These are phyloP conservation scores for Xylaria arbuscula DNA, from an alignment of 2,329 filamentous ascomycete species.

Conservation along the genomic window DNA sequence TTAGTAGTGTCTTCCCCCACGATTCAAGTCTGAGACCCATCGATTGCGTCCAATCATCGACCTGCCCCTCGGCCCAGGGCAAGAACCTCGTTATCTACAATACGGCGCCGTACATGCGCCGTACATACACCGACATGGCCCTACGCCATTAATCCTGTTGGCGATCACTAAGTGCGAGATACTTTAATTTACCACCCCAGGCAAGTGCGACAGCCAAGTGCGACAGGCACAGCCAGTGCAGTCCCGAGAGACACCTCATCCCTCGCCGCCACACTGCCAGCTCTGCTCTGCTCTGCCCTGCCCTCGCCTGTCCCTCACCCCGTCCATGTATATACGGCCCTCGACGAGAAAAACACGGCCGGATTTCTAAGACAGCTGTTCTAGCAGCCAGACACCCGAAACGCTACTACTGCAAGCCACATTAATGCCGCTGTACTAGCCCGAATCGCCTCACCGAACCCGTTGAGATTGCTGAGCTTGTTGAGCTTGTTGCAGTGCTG, in stretches of 20 bases:
- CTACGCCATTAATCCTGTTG: constrained; percentile 12
- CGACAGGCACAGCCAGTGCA: too few species aligned
- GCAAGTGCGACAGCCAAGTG: neutral
- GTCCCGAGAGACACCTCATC: neutral
- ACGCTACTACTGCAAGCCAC: constrained; percentile 14
- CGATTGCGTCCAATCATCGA: constrained; percentile 14
- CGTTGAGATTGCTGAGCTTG: neutral
- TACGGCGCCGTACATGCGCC: neutral
- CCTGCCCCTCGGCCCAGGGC: neutral
- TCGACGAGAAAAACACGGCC: neutral
- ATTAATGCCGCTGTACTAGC: neutral
- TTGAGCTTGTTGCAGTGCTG: neutral
- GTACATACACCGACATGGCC: neutral
- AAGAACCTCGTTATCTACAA: constrained; percentile 3
- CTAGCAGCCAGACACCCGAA: constrained; percentile 5
- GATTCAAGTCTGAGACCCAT: constrained; percentile 2
- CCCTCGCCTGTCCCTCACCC: neutral
- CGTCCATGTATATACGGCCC: neutral
- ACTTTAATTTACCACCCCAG: constrained; percentile 4
- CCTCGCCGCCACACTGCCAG: neutral
- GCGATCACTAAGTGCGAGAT: constrained; percentile 4
- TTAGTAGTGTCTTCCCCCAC: constrained; percentile 1
- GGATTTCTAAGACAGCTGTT: constrained; percentile 12
- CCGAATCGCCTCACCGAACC: neutral
- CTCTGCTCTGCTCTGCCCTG: neutral